A percentile compares a stretch with the other conserved stretches of the same genome.
phyloP scores from a whole-genome alignment of 345 rosid species.

The Gossypium longicalyx region DNA sequence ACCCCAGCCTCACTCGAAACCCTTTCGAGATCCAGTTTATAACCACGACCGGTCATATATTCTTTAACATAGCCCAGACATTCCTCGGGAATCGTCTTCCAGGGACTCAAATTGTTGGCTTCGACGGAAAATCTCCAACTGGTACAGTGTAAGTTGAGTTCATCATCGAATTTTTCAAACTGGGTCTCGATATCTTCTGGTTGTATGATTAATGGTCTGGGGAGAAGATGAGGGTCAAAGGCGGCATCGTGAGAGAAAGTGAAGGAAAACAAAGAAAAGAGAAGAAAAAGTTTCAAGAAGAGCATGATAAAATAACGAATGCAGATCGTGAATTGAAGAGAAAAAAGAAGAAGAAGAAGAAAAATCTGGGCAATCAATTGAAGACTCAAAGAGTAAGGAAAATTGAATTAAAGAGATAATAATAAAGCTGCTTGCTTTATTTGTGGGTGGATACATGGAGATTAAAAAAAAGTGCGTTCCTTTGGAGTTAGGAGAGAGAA shows the following conservation, averaged over 20 bases:
- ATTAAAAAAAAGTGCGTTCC: neutral
- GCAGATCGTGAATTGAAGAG: neutral
- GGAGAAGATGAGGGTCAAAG: conserved; percentile 35
- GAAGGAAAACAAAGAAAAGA: conserved; percentile 31
- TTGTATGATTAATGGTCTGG: conserved; percentile 58
- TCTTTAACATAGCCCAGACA: conserved; percentile 65
- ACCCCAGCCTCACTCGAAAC: conserved; percentile 56
- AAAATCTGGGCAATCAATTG: neutral
- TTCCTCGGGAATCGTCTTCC: conserved; percentile 74
- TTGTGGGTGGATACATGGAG: neutral
- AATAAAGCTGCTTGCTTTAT: neutral
- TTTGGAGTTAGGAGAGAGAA: neutral
- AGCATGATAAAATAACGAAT: conserved; percentile 25
- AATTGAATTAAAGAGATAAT: neutral
- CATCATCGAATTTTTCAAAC: conserved; percentile 36
- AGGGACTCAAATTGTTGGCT: conserved; percentile 71
- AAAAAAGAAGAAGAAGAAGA: no score
- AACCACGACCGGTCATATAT: conserved; percentile 62
- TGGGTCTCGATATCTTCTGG: conserved; percentile 31
- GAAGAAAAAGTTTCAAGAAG: conserved; percentile 29
- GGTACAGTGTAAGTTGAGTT: conserved; percentile 52
- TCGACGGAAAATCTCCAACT: conserved; percentile 93
- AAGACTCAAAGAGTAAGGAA: neutral
- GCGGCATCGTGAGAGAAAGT: conserved; percentile 36
- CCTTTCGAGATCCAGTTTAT: conserved; percentile 54